Percentiles rank a stretch among this genome's conserved stretches.
Conservation (phyloP, 208 protist genomes). For the Crithidia acanthocephali region DNA sequence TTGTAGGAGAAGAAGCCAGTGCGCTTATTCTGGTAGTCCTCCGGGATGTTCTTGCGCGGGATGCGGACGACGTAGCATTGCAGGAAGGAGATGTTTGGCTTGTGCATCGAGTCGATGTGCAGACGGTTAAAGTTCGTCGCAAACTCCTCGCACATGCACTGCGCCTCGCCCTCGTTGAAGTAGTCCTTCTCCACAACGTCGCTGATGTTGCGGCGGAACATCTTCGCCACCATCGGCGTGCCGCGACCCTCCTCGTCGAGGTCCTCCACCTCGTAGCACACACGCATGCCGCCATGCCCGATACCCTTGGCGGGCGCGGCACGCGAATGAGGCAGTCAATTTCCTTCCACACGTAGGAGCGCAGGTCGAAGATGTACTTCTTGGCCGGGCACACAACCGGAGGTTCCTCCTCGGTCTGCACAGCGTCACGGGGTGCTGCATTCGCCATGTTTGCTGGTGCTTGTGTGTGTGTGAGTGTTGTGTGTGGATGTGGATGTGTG, state of each 20-base stretch:
- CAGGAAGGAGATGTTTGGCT: constrained; percentile 85
- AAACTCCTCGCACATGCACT: constrained; percentile 89
- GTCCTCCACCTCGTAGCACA: constrained; percentile 88
- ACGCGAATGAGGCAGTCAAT: constrained; percentile 64
- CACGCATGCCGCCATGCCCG: constrained; percentile 80
- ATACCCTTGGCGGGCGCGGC: constrained; percentile 44
- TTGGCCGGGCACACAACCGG: constrained; percentile 58
- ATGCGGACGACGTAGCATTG: constrained; percentile 88
- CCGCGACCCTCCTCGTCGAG: constrained; percentile 68
- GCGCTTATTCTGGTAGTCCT: constrained; percentile 43
- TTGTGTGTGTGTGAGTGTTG: too few species aligned
- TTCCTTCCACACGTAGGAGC: constrained; percentile 64
- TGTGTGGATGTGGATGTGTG: not conserved
- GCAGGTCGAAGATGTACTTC: constrained; percentile 81
- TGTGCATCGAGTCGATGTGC: constrained; percentile 38
- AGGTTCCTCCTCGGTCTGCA: constrained; percentile 22
- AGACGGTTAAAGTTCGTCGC: constrained; percentile 84
- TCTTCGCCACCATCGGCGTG: constrained; percentile 82
- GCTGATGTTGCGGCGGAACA: constrained; percentile 77
- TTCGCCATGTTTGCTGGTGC: constrained; percentile 23
- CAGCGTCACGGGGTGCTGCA: not conserved
- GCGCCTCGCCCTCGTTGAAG: constrained; percentile 86
- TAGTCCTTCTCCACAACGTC: constrained; percentile 86
- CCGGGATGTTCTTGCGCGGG: constrained; percentile 53
- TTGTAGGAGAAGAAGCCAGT: constrained; percentile 79